Evolutionary conservation across 2,329 filamentous ascomycete species (phyloP).

Genomic region (Epichloe uncinata): DNA sequence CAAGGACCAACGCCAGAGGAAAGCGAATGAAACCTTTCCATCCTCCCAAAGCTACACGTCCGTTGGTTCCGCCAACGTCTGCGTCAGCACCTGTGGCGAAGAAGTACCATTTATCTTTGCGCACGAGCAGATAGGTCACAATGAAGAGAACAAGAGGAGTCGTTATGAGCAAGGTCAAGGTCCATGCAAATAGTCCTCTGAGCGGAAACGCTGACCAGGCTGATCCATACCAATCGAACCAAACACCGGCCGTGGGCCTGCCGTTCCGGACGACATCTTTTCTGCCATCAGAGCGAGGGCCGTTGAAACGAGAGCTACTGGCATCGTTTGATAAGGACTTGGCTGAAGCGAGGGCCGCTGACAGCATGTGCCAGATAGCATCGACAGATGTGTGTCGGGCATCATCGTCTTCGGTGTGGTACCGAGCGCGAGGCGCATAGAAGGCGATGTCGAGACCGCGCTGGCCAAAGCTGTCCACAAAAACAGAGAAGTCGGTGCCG

Average conservation of each 20-base stretch:
- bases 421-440: constrained; percentile 70
- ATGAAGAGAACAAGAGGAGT: constrained; percentile 61
- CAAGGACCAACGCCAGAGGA: constrained; percentile 57
- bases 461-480: constrained; percentile 63
- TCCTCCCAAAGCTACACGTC: constrained; percentile 54
- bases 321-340: constrained; percentile 56
- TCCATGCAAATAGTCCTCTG: constrained; percentile 76
- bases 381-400: constrained; percentile 57
- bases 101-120: constrained; percentile 74
- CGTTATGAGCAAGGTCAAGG: constrained; percentile 68
- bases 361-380: constrained; percentile 91
- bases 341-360: constrained; percentile 63
- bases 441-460: constrained; percentile 89
- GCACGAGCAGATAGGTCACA: constrained; percentile 54
- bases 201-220: constrained; percentile 68
- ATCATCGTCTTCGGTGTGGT: constrained; percentile 87
- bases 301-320: constrained; percentile 48
- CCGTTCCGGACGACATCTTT: constrained; percentile 53
- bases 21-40: constrained; percentile 76
- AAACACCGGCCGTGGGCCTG: constrained; percentile 58
- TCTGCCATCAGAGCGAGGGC: constrained; percentile 38
- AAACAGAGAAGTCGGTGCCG: constrained; percentile 81
- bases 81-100: constrained; percentile 52
- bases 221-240: constrained; percentile 85
- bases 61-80: constrained; percentile 43